A percentile compares a stretch with the other conserved stretches of the same genome.
These are phyloP conservation scores for Leucoagaricus sp. DNA, from an alignment of 1,284 basidiomycete species.

Conservation along the genomic window DNA sequence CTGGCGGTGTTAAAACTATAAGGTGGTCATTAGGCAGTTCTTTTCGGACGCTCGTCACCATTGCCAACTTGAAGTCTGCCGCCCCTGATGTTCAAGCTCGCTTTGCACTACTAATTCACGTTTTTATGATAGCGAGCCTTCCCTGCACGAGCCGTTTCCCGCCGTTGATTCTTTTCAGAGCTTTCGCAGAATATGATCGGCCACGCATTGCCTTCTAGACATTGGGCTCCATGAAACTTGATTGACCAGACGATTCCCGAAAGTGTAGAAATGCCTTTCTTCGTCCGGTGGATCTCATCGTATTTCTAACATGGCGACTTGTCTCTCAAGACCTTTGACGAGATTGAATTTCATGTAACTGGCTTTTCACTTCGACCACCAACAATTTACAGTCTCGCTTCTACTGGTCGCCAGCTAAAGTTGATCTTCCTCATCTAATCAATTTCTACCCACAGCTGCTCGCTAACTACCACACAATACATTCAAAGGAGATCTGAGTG, in stretches of 20 bases:
- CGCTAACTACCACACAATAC: background rate
- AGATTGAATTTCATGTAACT: constrained; percentile 3
- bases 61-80: constrained; percentile 24
- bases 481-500: background rate
- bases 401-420: background rate
- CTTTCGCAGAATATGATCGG: constrained; percentile 2
- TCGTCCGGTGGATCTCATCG: constrained; percentile 30
- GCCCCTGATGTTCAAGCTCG: constrained; percentile 18
- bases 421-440: background rate
- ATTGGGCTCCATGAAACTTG: background rate
- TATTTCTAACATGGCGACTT: constrained; percentile 39
- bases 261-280: constrained; percentile 8
- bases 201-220: background rate
- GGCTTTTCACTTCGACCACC: background rate
- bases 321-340: constrained; percentile 22
- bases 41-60: constrained; percentile 21
- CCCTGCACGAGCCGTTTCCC: background rate
- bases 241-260: background rate
- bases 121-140: constrained; percentile 26
- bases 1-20: constrained; percentile 29
- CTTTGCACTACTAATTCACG: constrained; percentile 21
- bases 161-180: background rate
- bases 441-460: background rate
- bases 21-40: constrained; percentile 32
- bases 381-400: background rate